Evolutionary conservation across 129 eudicot genomes (phyloP).

Genomic region (Mikania micrantha): DNA sequence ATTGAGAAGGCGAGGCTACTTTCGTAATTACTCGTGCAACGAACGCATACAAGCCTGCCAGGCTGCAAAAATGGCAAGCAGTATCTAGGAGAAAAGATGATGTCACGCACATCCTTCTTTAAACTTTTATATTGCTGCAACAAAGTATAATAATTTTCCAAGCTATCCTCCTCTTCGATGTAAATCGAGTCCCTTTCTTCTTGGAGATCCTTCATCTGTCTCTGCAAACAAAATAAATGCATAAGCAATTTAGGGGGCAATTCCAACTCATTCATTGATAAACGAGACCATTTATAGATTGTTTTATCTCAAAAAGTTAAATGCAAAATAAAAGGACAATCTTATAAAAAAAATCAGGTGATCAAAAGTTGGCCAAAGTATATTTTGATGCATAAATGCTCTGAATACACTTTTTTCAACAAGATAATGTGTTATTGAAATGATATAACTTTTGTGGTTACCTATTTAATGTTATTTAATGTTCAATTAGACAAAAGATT

Average conservation of each 20-base stretch:
- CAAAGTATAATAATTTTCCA: conserved; percentile 77
- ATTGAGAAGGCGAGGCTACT: conserved; percentile 51
- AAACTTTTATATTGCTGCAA: conserved; percentile 65
- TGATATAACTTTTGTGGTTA: neutral
- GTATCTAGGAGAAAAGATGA: conserved; percentile 66
- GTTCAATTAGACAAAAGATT: too few relatives aligned
- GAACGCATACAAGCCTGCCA: conserved; percentile 81
- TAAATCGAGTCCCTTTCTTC: conserved; percentile 78
- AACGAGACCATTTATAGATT: too few relatives aligned
- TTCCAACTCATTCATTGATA: neutral
- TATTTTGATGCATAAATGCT: neutral
- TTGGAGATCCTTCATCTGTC: conserved; percentile 71
- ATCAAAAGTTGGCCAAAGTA: neutral
- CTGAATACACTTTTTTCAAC: neutral
- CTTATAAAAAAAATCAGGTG: neutral
- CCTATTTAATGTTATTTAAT: neutral
- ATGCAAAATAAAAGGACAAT: neutral
- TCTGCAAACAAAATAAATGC: conserved; percentile 42
- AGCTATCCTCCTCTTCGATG: conserved; percentile 86
- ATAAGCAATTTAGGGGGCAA: neutral
- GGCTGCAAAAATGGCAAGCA: conserved; percentile 98
- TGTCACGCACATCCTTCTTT: conserved; percentile 83
- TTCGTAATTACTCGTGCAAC: conserved; percentile 45
- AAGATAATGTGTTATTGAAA: neutral
- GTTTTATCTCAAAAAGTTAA: neutral